Evolutionary conservation across 371 early-diverging fungal species (phyloP).

Genomic region (Blakeslea trispora): DNA sequence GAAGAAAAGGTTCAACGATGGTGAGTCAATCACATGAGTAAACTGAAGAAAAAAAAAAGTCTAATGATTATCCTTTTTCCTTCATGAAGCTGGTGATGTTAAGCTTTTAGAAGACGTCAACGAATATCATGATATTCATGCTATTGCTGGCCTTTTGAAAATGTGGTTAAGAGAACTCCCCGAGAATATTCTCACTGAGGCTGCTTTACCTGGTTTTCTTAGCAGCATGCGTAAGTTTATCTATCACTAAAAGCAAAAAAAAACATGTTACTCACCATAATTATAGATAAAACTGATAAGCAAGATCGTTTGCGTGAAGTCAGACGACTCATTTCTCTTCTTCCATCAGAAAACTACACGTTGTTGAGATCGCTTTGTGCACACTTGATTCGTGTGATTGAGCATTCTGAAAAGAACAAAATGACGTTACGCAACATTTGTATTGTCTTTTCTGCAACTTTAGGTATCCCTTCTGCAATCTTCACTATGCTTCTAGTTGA

Average conservation of each 20-base stretch:
- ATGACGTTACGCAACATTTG: slow-evolving; percentile 95
- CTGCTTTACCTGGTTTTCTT: slow-evolving; percentile 77
- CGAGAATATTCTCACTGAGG: slow-evolving; percentile 80
- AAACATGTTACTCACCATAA: background rate
- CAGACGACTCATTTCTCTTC: slow-evolving; percentile 69
- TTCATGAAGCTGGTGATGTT: slow-evolving; percentile 38
- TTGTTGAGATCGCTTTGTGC: slow-evolving; percentile 84
- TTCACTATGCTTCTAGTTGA: slow-evolving; percentile 87
- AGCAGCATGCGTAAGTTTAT: slow-evolving; percentile 63
- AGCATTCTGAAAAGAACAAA: slow-evolving; percentile 80
- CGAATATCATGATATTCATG: slow-evolving; percentile 86
- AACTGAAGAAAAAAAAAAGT: too few relatives aligned
- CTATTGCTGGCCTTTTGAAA: slow-evolving; percentile 90
- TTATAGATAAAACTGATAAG: slow-evolving; percentile 69
- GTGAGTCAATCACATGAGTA: slow-evolving; percentile 18
- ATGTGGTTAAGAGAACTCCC: slow-evolving; percentile 90
- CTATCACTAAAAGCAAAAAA: background rate
- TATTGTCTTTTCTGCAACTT: slow-evolving; percentile 90
- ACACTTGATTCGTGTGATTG: slow-evolving; percentile 87
- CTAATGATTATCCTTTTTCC: background rate
- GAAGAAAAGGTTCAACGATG: slow-evolving; percentile 78
- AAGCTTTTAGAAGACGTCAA: slow-evolving; percentile 39
- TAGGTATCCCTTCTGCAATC: slow-evolving; percentile 89
- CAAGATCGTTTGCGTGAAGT: slow-evolving; percentile 75
- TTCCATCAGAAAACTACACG: slow-evolving; percentile 89